phyloP scores from a whole-genome alignment of 257 asterid species.

The Mitragyna speciosa region DNA sequence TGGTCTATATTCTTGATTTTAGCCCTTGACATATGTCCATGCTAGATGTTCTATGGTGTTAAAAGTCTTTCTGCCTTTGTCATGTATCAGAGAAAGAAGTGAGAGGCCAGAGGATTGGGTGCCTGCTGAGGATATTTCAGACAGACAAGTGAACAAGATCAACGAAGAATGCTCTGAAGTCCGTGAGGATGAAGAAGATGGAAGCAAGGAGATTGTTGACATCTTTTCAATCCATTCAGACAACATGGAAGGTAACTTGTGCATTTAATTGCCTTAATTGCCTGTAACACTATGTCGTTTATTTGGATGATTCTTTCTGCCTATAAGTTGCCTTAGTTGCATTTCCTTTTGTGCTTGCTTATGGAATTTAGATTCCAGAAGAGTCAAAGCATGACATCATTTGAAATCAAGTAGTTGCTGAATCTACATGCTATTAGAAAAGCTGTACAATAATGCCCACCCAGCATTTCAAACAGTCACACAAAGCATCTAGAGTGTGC shows the following conservation, averaged over 20 bases:
- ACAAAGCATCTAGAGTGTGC: neutral
- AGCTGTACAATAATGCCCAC: neutral
- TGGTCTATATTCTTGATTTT: slow-evolving; percentile 17
- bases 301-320: neutral
- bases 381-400: neutral
- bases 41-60: neutral
- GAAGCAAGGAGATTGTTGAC: slow-evolving; percentile 39
- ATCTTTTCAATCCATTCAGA: slow-evolving; percentile 59
- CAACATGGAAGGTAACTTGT: slow-evolving; percentile 32
- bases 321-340: neutral
- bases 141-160: slow-evolving; percentile 23
- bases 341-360: too few relatives aligned
- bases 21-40: neutral
- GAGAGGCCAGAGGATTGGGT: slow-evolving; percentile 98
- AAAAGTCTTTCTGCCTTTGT: neutral
- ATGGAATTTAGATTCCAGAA: neutral
- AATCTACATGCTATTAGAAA: neutral
- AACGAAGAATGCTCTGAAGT: slow-evolving; percentile 36
- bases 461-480: neutral
- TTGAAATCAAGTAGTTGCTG: neutral
- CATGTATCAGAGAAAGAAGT: slow-evolving; percentile 51
- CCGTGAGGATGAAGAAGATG: slow-evolving; percentile 39
- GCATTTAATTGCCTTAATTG: neutral
- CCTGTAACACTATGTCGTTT: too few relatives aligned
- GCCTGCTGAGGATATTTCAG: slow-evolving; percentile 53